A percentile compares a stretch with the other conserved stretches of the same genome.
phyloP scores from a whole-genome alignment of 495 filamentous ascomycete genomes.

The Aspergillus steynii region DNA sequence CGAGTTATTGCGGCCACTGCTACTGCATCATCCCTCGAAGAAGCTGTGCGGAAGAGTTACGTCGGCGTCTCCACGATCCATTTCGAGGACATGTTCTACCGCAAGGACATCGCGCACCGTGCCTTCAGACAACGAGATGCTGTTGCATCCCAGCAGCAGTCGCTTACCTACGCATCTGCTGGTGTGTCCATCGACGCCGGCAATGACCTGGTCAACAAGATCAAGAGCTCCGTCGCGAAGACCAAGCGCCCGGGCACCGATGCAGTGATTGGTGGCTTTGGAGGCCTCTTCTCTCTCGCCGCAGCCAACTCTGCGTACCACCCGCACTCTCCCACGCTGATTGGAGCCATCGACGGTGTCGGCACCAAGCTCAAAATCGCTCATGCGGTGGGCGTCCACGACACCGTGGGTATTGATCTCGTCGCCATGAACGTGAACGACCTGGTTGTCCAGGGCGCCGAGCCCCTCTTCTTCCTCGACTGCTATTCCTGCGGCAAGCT shows the following conservation, averaged over 20 bases:
- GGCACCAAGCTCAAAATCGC: slow-evolving; percentile 97
- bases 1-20: slow-evolving; percentile 89
- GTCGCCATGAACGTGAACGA: slow-evolving; percentile 99
- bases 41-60: slow-evolving; percentile 85
- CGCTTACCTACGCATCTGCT: slow-evolving; percentile 88
- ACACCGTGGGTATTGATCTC: slow-evolving; percentile 91
- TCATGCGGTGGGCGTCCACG: slow-evolving; percentile 81
- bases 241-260: slow-evolving; percentile 83
- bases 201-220: slow-evolving; percentile 84
- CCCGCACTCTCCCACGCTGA: slow-evolving; percentile 69
- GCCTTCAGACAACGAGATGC: slow-evolving; percentile 43
- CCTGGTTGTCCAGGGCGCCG: slow-evolving; percentile 90
- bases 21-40: slow-evolving; percentile 69
- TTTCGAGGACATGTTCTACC: slow-evolving; percentile 89
- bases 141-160: slow-evolving; percentile 37
- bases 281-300: slow-evolving; percentile 80
- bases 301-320: slow-evolving; percentile 68
- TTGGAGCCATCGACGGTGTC: slow-evolving; percentile 92
- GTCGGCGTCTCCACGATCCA: slow-evolving; percentile 71
- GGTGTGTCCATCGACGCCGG: slow-evolving; percentile 92
- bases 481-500: slow-evolving; percentile 90
- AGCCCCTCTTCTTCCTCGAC: slow-evolving; percentile 93
- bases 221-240: slow-evolving; percentile 78
- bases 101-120: slow-evolving; percentile 88
- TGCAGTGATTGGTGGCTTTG: slow-evolving; percentile 92